Evolutionary conservation across 2,329 filamentous ascomycete species (phyloP), one percentile per base, ranked within the genome.

Genomic region (Botrytis elliptica): DNA sequence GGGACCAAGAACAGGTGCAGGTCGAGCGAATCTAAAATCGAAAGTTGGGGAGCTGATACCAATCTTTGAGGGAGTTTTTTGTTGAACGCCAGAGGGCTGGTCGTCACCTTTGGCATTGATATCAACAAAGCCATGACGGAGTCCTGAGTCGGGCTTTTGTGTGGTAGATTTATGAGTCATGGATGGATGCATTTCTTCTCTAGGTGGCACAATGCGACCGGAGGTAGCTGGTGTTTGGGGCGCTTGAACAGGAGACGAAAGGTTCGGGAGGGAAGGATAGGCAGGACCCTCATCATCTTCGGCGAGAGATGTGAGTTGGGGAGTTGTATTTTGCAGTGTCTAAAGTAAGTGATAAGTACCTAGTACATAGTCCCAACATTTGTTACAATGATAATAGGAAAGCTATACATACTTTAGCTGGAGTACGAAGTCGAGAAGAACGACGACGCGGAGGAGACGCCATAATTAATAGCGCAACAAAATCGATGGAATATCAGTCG

Each of bases 171-270:
- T 87, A 73, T 96, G 93, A 73, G 90, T 89, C 81, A 92, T 93
- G 84, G 92, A 93, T 14, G 95, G 95, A 81, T 98, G 95, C 95
- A 98, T 98, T 82, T 97, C 94, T 74, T 91, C 89, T 76, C 87
- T 87, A 66, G 91, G 85, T 38, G 93, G 92, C 84, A 92, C 92
- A 77, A 92, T 84, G 9, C 90, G 87, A 6, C 90, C 89, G 22
- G 87, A 88, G 57, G 89, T 88, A 59, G 86, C 86, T 8, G 94
- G 94, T 1, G 92, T 91, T 74, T 76, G 76, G 40, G 81, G 81
- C 64, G 75, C 74, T 33, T 76, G 49, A 36, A 77, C 78, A 44
- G 79, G 79, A 40, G 78, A 78, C 22, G 73, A 75, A 42, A 78
- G 74, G 25, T 76, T 64, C 70, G 79, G 75, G 40, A 78, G 77